Evolutionary conservation across 495 filamentous ascomycete species (phyloP).

Genomic region (Rostrohypoxylon terebratum): DNA sequence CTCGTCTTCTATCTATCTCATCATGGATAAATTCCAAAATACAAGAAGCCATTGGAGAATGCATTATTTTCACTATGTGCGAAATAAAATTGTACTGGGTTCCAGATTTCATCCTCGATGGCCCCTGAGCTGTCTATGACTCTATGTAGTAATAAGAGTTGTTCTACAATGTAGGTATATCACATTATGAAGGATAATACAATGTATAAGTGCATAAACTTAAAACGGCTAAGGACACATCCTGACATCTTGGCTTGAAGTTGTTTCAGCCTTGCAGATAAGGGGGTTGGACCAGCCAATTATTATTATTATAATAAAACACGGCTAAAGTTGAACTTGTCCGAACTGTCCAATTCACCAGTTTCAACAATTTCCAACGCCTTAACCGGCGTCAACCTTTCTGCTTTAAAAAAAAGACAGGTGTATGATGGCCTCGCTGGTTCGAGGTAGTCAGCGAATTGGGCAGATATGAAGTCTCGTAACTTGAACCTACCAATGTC

Average conservation of each 20-base stretch:
- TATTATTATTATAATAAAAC: constrained; percentile 31
- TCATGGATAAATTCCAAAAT: too few species aligned
- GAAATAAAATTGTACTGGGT: background rate
- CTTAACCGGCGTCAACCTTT: constrained; percentile 11
- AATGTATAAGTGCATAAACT: background rate
- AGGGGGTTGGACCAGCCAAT: background rate
- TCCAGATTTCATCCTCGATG: background rate
- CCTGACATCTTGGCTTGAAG: constrained; percentile 1
- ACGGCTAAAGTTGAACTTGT: constrained; percentile 45
- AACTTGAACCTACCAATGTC: constrained; percentile 34
- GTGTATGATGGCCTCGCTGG: constrained; percentile 45
- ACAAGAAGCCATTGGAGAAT: too few species aligned
- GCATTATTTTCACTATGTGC: too few species aligned
- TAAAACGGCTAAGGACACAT: constrained; percentile 16
- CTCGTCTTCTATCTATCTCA: too few species aligned
- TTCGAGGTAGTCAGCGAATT: constrained; percentile 42
- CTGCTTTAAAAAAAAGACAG: constrained; percentile 7
- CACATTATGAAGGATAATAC: background rate
- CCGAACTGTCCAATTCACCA: constrained; percentile 11
- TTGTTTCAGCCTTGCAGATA: constrained; percentile 47
- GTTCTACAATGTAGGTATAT: background rate
- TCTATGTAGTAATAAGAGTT: background rate
- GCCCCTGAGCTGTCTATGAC: background rate
- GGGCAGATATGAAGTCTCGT: constrained; percentile 37
- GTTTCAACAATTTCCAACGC: constrained; percentile 17